Conservation (phyloP, 257 asterid genomes). For the Anisodus acutangulus region DNA sequence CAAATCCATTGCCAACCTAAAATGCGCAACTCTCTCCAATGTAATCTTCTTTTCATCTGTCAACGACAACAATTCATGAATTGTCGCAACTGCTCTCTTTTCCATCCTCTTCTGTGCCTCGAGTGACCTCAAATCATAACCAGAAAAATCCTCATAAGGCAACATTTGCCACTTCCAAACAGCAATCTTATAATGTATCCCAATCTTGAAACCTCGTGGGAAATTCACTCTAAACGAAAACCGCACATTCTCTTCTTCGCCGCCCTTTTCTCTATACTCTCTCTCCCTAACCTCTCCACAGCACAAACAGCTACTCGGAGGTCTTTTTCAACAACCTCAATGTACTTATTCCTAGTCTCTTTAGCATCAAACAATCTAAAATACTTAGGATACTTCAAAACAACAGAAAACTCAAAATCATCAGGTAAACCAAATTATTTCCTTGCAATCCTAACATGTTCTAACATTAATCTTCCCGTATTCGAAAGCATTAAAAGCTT, state of each 20-base stretch:
- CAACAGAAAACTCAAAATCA: slow-evolving; percentile 76
- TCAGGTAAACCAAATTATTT: slow-evolving; percentile 82
- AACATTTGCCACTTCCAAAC: slow-evolving; percentile 96
- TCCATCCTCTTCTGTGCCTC: slow-evolving; percentile 95
- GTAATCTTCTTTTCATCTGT: slow-evolving; percentile 82
- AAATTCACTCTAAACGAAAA: slow-evolving; percentile 76
- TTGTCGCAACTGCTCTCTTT: slow-evolving; percentile 83
- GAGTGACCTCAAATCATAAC: slow-evolving; percentile 78
- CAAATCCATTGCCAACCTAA: slow-evolving; percentile 73
- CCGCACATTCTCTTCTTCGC: slow-evolving; percentile 77
- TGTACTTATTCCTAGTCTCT: slow-evolving; percentile 83
- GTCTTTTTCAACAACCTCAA: slow-evolving; percentile 69
- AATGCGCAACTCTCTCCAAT: slow-evolving; percentile 81
- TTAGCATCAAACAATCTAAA: slow-evolving; percentile 80
- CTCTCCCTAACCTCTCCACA: slow-evolving; percentile 71
- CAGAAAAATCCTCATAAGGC: slow-evolving; percentile 79
- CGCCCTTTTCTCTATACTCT: slow-evolving; percentile 75
- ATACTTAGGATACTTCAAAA: slow-evolving; percentile 63
- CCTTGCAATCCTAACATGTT: slow-evolving; percentile 83
- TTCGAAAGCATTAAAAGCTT: slow-evolving; percentile 72
- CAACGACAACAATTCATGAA: slow-evolving; percentile 69
- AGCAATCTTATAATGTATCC: slow-evolving; percentile 80
- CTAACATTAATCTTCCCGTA: slow-evolving; percentile 72
- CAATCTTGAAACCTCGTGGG: slow-evolving; percentile 87
- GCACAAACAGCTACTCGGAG: slow-evolving; percentile 57